Base-by-base conservation (phyloP, 2,329 filamentous ascomycete genomes). In the Diaporthe vexans region DNA sequence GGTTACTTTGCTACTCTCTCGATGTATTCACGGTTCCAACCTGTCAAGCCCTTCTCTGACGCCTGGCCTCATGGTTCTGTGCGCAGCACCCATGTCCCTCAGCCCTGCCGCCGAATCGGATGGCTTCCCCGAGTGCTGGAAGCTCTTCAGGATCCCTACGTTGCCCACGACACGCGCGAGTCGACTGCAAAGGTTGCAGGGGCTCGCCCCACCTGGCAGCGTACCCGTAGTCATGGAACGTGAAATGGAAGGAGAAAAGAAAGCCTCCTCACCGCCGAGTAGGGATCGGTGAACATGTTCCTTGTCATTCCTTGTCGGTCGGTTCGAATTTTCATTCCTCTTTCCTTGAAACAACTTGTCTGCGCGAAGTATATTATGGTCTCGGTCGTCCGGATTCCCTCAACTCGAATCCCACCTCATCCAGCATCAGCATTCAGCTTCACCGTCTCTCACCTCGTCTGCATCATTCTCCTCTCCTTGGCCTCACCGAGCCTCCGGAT, bases 71-170 rank as follows among this genome's bases (percentile, higher is more conserved):
- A 10, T 43, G 37, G 24, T 57, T 17, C 43, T 72, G 72, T 29
- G 51, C 19, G 46, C 46, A 54, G 40, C 37, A 56, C 35, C 72
- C 72, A 72, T 72, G 71, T 65, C 13, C 46, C 19, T 63, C 71
- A 72, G 71, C 71, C 71, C 71, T 72, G 61, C 63, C 59, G 57
- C 70, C 73, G 73, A 74, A 74, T 74, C 68, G 73, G 73, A 72
- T 63, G 70, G 59, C 73, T 48, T 72, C 59, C 69, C 35, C 51
- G 54, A 33, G 15, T n/a, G 13, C 51, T 72, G 57, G 52, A 56
- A 72, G 51, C 63, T 58, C 68, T 71, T 71, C 26, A 71, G 54
- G 26, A 74, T 43, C 59, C 59, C 61, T 65, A 54, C 59, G 56
- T 37, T 74, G 59, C 21, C 56, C 54, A 72, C 51, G 71, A 70